Percentiles rank a stretch among this genome's conserved stretches.
These are phyloP conservation scores for Annulohypoxylon bovei DNA, from an alignment of 495 filamentous ascomycete genomes.

Conservation along the genomic window DNA sequence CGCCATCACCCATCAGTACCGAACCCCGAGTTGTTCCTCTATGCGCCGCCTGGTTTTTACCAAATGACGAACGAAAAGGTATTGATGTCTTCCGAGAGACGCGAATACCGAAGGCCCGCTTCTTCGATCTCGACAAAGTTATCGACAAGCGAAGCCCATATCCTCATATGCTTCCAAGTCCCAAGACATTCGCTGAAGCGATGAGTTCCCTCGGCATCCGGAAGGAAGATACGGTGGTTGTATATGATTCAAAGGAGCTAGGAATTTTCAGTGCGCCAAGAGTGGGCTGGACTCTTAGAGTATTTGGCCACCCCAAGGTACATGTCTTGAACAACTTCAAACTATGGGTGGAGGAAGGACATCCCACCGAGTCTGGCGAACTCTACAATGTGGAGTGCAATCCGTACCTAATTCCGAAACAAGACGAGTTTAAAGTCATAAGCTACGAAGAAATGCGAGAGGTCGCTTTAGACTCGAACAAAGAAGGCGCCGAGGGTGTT, in stretches of 20 bases:
- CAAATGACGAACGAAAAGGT: slow-evolving; percentile 85
- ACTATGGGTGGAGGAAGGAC: slow-evolving; percentile 83
- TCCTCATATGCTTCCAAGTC: slow-evolving; percentile 93
- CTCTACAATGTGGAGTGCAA: slow-evolving; percentile 68
- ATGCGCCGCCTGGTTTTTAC: slow-evolving; percentile 95
- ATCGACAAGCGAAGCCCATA: slow-evolving; percentile 89
- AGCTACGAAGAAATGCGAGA: slow-evolving; percentile 82
- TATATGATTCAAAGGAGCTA: slow-evolving; percentile 88
- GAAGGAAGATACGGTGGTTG: slow-evolving; percentile 85
- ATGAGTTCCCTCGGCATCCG: slow-evolving; percentile 90
- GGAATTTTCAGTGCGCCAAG: slow-evolving; percentile 95
- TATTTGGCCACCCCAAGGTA: slow-evolving; percentile 90
- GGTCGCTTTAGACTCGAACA: slow-evolving; percentile 75
- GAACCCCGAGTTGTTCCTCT: slow-evolving; percentile 84
- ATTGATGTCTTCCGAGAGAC: slow-evolving; percentile 75
- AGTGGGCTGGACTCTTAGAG: slow-evolving; percentile 89
- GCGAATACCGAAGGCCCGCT: slow-evolving; percentile 87
- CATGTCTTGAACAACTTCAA: slow-evolving; percentile 95
- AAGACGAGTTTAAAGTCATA: slow-evolving; percentile 60
- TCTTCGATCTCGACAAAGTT: slow-evolving; percentile 93
- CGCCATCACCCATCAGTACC: slow-evolving; percentile 76
- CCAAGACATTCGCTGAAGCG: slow-evolving; percentile 80
- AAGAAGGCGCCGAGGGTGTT: slow-evolving; percentile 80
- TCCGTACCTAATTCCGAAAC: slow-evolving; percentile 62
- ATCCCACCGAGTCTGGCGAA: slow-evolving; percentile 82